phyloP scores from a whole-genome alignment of 352 stramenopile genomes.

The Phytophthora litchii region DNA sequence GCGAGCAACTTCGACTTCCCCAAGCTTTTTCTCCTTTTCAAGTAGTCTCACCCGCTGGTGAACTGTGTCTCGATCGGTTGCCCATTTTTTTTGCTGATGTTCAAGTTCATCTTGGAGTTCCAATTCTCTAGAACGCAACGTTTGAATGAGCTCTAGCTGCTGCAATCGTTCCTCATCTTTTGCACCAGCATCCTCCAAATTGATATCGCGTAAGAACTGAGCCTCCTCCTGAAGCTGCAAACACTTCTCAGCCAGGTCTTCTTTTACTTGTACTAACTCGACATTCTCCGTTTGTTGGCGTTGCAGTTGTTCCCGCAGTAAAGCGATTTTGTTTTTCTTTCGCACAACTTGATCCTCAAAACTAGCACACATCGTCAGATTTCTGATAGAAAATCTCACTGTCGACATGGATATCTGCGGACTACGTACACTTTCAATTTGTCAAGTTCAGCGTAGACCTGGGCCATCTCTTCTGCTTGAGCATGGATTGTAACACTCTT shows the following conservation, averaged over 20 bases:
- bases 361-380: too few species aligned
- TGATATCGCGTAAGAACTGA: constrained; percentile 60
- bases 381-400: neutral
- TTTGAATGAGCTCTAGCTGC: constrained; percentile 65
- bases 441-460: constrained; percentile 62
- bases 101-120: constrained; percentile 64
- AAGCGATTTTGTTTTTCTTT: constrained; percentile 43
- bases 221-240: constrained; percentile 58
- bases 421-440: constrained; percentile 43
- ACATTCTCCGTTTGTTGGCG: constrained; percentile 60
- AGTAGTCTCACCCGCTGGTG: constrained; percentile 56
- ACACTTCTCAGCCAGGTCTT: constrained; percentile 47
- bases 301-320: constrained; percentile 49
- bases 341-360: constrained; percentile 41
- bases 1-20: constrained; percentile 39
- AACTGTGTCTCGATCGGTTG: constrained; percentile 46
- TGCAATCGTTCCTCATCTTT: constrained; percentile 63
- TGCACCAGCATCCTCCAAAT: constrained; percentile 49
- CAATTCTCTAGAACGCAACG: constrained; percentile 47
- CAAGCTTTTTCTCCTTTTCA: constrained; percentile 64
- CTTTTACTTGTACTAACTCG: constrained; percentile 58
- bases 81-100: constrained; percentile 66
- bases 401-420: neutral
- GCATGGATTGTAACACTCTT: constrained; percentile 64
- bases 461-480: constrained; percentile 66